Percentiles rank a stretch among this genome's conserved stretches.
Evolutionary conservation across 352 stramenopile species (phyloP).

Genomic region (Pythium dissotocum): DNA sequence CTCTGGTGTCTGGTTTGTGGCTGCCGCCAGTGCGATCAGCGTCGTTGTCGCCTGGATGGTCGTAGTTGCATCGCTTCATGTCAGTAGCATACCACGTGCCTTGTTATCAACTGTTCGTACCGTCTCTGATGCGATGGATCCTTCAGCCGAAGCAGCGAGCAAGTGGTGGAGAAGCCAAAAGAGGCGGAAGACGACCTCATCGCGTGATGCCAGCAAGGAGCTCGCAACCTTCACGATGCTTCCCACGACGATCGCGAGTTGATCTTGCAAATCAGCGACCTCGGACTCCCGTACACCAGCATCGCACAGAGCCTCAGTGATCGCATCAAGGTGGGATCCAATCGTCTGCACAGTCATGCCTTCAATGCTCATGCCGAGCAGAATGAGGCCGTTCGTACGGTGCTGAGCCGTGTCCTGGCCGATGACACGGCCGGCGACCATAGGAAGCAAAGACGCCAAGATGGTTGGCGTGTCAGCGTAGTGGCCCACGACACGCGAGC

Average conservation of each 20-base stretch:
- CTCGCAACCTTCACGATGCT: conserved; percentile 64
- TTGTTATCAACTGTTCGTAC: conserved; percentile 23
- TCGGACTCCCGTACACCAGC: conserved; percentile 71
- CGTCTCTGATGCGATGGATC: conserved; percentile 53
- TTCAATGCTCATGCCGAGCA: conserved; percentile 81
- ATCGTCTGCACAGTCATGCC: conserved; percentile 72
- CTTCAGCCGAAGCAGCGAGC: conserved; percentile 52
- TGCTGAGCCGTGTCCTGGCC: conserved; percentile 80
- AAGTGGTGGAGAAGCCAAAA: conserved; percentile 85
- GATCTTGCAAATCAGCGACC: conserved; percentile 64
- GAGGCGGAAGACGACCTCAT: conserved; percentile 63
- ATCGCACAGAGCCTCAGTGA: conserved; percentile 76
- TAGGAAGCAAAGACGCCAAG: conserved; percentile 68
- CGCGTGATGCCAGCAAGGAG: conserved; percentile 38
- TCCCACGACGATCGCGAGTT: conserved; percentile 57
- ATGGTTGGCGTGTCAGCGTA: conserved; percentile 78
- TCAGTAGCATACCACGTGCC: neutral
- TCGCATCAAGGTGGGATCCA: conserved; percentile 62
- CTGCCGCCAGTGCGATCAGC: conserved; percentile 36
- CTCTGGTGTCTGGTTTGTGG: conserved; percentile 39
- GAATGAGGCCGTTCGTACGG: conserved; percentile 73
- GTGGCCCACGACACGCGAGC: conserved; percentile 59
- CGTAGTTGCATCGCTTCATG: neutral
- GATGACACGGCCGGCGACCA: conserved; percentile 63
- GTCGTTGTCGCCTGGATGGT: conserved; percentile 40